phyloP scores from a whole-genome alignment of 2,329 filamentous ascomycete species.

The Bipolaris sorokiniana region DNA sequence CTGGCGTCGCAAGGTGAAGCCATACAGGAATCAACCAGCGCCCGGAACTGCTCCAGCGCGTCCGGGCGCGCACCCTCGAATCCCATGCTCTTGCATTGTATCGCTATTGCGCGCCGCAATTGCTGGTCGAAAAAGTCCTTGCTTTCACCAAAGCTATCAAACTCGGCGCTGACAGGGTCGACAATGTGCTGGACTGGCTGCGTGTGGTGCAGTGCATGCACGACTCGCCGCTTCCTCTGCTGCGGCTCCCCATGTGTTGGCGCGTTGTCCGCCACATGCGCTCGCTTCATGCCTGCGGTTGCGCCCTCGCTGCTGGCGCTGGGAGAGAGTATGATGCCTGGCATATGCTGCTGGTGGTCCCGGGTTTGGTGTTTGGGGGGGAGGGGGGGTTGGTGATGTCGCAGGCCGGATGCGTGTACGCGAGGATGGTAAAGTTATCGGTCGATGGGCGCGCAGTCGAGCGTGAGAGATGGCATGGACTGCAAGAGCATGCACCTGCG shows the following conservation, averaged over 20 bases:
- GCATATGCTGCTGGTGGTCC: constrained; percentile 37
- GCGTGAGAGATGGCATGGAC: constrained; percentile 15
- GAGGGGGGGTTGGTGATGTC: constrained; percentile 5
- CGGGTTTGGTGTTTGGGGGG: constrained; percentile 2
- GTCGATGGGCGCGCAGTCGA: constrained; percentile 19
- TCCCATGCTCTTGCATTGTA: constrained; percentile 58
- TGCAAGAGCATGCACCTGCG: constrained; percentile 5
- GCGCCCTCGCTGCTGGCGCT: constrained; percentile 41
- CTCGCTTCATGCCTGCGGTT: constrained; percentile 45
- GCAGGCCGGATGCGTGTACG: constrained; percentile 10
- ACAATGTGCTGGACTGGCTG: constrained; percentile 42
- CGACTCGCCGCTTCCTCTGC: constrained; percentile 45
- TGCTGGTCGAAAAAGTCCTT: constrained; percentile 61
- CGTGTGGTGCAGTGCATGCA: constrained; percentile 43
- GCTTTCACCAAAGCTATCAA: constrained; percentile 49
- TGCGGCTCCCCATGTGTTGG: constrained; percentile 32
- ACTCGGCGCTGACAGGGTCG: constrained; percentile 46
- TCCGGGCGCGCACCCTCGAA: constrained; percentile 62
- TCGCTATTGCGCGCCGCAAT: constrained; percentile 61
- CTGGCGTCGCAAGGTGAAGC: constrained; percentile 27
- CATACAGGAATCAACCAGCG: constrained; percentile 65
- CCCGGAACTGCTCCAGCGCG: constrained; percentile 63
- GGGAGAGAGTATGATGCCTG: constrained; percentile 38
- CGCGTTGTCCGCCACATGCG: constrained; percentile 29
- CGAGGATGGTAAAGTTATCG: constrained; percentile 12